Evolutionary conservation across 805 yeast species (phyloP).

Genomic region (Starmerella floris): DNA sequence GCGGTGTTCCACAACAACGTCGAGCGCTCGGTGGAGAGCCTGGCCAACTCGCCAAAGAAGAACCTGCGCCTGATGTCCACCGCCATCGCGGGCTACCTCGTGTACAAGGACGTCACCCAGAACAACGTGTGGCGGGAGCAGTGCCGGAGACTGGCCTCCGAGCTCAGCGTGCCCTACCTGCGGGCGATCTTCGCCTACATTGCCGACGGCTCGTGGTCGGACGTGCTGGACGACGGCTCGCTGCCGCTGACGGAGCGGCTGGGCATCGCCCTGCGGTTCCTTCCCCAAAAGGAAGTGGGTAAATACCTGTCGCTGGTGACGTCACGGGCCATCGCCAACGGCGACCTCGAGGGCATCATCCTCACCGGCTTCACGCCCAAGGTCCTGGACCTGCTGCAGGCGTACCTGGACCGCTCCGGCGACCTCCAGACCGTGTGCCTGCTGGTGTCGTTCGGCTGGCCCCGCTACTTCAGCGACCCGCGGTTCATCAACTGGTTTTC

Average conservation of each 20-base stretch:
- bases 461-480: slow-evolving; percentile 62
- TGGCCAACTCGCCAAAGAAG: slow-evolving; percentile 60
- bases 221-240: slow-evolving; percentile 78
- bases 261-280: slow-evolving; percentile 78
- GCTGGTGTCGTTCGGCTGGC: slow-evolving; percentile 67
- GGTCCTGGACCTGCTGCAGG: slow-evolving; percentile 68
- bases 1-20: slow-evolving; percentile 91
- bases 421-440: slow-evolving; percentile 88
- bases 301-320: slow-evolving; percentile 59
- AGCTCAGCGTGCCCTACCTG: slow-evolving; percentile 74
- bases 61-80: slow-evolving; percentile 70
- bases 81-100: slow-evolving; percentile 81
- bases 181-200: slow-evolving; percentile 87
- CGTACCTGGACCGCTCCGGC: slow-evolving; percentile 74
- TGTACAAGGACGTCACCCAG: slow-evolving; percentile 40
- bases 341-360: slow-evolving; percentile 83
- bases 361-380: slow-evolving; percentile 83
- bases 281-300: slow-evolving; percentile 62
- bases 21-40: slow-evolving; percentile 61
- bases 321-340: slow-evolving; percentile 54
- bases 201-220: slow-evolving; percentile 94
- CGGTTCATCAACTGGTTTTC: slow-evolving; percentile 70
- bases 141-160: slow-evolving; percentile 78
- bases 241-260: slow-evolving; percentile 76
- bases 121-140: slow-evolving; percentile 87